Conservation (phyloP, 2,329 filamentous ascomycete genomes). For the Orbilia oligospora region DNA sequence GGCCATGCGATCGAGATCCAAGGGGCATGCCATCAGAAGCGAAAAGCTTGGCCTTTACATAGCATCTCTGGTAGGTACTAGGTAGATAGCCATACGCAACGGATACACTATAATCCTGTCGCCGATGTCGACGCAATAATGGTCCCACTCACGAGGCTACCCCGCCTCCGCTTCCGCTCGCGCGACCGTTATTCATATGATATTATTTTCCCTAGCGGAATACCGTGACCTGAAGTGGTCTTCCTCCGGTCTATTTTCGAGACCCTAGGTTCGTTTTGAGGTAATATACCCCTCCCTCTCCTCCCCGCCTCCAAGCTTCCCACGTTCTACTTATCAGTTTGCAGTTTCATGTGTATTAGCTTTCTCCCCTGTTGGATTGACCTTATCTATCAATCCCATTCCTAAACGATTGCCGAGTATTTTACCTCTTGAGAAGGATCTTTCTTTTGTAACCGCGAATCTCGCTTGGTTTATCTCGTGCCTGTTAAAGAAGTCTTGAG, state of each 20-base stretch:
- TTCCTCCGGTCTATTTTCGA: slow-evolving; percentile 4
- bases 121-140: neutral
- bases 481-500: slow-evolving; percentile 24
- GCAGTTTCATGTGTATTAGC: neutral
- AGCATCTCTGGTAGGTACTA: neutral
- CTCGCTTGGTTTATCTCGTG: neutral
- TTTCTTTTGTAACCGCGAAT: neutral
- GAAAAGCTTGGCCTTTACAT: slow-evolving; percentile 37
- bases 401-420: neutral
- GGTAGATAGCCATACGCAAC: neutral
- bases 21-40: slow-evolving; percentile 25
- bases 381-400: neutral
- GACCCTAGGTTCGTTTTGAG: neutral
- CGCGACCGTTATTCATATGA: slow-evolving; percentile 3
- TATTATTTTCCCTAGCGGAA: neutral
- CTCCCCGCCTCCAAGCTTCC: neutral
- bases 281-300: neutral
- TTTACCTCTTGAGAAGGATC: neutral
- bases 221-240: neutral
- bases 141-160: neutral
- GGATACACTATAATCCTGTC: slow-evolving; percentile 1
- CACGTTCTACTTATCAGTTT: neutral
- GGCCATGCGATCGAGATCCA: slow-evolving; percentile 37
- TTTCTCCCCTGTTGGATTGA: too few species aligned
- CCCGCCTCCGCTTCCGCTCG: slow-evolving; percentile 19